Evolutionary conservation across 371 early-diverging fungal species (phyloP), one percentile per base, ranked within the genome.

Genomic region (Mortierella sp.): DNA sequence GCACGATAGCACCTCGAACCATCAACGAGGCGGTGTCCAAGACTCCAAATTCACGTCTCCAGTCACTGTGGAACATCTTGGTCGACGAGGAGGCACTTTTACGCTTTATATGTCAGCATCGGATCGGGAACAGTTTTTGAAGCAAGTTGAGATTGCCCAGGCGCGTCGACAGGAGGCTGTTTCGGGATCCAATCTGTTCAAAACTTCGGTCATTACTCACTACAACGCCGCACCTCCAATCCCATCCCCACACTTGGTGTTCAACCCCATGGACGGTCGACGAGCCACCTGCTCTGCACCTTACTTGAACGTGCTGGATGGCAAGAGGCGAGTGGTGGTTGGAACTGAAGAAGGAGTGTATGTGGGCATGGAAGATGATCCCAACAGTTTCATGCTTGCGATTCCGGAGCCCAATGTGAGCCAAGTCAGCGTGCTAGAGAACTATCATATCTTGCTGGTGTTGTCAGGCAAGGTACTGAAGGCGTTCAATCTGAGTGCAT

Each of bases 261-360:
- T 57, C 52, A 63, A 76, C 53, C 65, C 69, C 25, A 56, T 68
- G 61, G 67, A 76, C 17, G 77, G 77, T n/a, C 83, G 83, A 52
- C 85, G 85, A 28, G 78, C 94, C 60, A 91, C 87, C 50, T 92
- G 91, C 58, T 91, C 92, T 0, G 87, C 90, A n/a, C 87, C 86
- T 1, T 93, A 88, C 61, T 73, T 85, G 81, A 68, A 76, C 46
- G 54, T 57, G 25, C 27, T 80, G 52, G 89, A 89, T 60, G 85
- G 89, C 55, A 85, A 87, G 62, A 83, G 81, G 12, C 83, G 88
- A 50, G 82, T 93, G 25, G 90, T 89, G 1, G 86, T 96, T 39
- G 97, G 95, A 55, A 94, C 96, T 1, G 96, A 96, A 51, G 82
- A 82, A 2, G 97, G 96, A 28, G 85, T 97, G 2, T 95, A 86